phyloP scores from a whole-genome alignment of 352 stramenopile genomes.

The Phytophthora macrochlamydospora region DNA sequence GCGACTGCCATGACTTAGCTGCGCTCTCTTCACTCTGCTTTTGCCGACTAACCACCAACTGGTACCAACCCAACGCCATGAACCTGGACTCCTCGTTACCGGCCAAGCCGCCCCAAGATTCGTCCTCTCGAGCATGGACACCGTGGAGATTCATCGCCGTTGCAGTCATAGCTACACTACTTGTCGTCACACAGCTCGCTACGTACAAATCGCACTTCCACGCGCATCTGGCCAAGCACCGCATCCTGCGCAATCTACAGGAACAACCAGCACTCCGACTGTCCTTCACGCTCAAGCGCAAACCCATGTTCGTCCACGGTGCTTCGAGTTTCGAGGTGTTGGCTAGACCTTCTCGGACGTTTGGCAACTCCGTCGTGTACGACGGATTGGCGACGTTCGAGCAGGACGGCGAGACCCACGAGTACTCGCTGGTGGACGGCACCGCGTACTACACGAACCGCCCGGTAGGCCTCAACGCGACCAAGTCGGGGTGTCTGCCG shows the following conservation, averaged over 20 bases:
- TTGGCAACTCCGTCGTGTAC: slow-evolving; percentile 25
- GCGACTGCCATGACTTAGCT: too few relatives aligned
- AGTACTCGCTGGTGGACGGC: slow-evolving; percentile 46
- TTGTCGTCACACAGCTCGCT: slow-evolving; percentile 16
- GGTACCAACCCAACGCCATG: slow-evolving; percentile 7
- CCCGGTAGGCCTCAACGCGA: slow-evolving; percentile 6
- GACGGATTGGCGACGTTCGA: slow-evolving; percentile 36
- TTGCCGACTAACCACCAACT: slow-evolving; percentile 5
- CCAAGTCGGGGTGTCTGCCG: slow-evolving; percentile 28
- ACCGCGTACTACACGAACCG: slow-evolving; percentile 36
- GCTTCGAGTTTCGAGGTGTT: slow-evolving; percentile 31
- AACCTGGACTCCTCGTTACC: background rate
- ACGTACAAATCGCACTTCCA: slow-evolving; percentile 33
- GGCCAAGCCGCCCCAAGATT: background rate
- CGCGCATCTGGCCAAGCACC: slow-evolving; percentile 35
- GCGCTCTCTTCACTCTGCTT: slow-evolving; percentile 7
- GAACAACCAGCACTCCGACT: slow-evolving; percentile 25
- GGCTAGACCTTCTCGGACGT: slow-evolving; percentile 13
- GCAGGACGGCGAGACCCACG: slow-evolving; percentile 31
- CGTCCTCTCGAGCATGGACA: background rate
- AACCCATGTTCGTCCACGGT: slow-evolving; percentile 41
- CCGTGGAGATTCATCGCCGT: slow-evolving; percentile 10
- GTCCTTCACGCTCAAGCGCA: slow-evolving; percentile 39
- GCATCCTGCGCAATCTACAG: slow-evolving; percentile 29
- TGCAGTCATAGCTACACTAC: background rate